Evolutionary conservation across 257 asterid species (phyloP), one percentile per base, ranked within the genome.

Genomic region (Agastache rugosa): DNA sequence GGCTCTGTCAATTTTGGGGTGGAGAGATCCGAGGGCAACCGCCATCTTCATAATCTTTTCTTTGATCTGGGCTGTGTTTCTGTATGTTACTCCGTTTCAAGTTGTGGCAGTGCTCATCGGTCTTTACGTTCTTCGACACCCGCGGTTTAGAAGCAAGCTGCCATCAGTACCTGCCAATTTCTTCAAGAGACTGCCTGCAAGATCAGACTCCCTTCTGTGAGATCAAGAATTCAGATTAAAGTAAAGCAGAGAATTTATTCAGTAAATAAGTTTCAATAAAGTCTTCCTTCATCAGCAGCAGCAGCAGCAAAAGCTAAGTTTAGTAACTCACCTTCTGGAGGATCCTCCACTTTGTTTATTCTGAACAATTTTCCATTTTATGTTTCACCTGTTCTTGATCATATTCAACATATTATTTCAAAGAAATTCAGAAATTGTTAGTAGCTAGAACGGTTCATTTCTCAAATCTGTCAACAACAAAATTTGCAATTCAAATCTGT

Each of bases 21-120:
- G 98, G 98, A 82, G 98, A 75, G 98, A 93, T 70, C 93, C 96
- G 0, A 81, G 98, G 78, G 96, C 96, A 5, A 89, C 98, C 0
- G 95, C 95, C 8, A 83, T 91, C 44, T 85, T 93, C 70, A 81
- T 91, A 20, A 76, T 91, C 34, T 75, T 91, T 22, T 85, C 97
- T 16, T 74, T 93, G 84, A 66, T 87, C 48, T 84, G 84, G 77
- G 96, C 96, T 11, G 87, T 93, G 60, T 83, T 89, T 76, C 80
- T 93, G 54, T 93, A 93, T 45, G 94, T 93, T 19, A 91, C 96
- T 50, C 98, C 96, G 4, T 91, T 93, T 63, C 96, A 89, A 71
- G 88, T 91, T 11, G 87, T 89, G 20, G 93, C 91, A 1, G 78
- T 93, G 78, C 83, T 89, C 4, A 35, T 68, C 11, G 96, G 98